phyloP scores from a whole-genome alignment of 75 land plant species.

The Pinus taeda region DNA sequence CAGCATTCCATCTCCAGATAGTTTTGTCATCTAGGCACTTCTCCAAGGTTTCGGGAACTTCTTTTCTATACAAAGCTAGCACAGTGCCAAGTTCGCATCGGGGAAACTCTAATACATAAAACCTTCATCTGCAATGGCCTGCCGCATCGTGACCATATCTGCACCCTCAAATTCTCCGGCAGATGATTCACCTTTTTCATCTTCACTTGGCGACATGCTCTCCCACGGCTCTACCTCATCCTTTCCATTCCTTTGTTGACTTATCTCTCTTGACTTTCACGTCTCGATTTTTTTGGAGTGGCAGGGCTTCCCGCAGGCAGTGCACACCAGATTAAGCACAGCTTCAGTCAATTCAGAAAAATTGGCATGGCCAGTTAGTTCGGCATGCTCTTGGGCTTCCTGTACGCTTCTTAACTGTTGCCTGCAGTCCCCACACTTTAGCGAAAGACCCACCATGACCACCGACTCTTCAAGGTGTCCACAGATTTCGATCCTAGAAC shows the following conservation, averaged over 20 bases:
- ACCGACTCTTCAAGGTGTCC: too few species aligned
- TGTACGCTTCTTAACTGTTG: too few species aligned
- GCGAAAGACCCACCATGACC: too few species aligned
- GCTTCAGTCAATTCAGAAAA: too few species aligned
- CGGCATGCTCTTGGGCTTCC: too few species aligned
- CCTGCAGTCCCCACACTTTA: too few species aligned
- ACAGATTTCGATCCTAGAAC: too few species aligned
- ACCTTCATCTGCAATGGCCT: constrained; percentile 16
- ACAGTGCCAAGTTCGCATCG: constrained; percentile 1
- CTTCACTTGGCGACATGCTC: background rate
- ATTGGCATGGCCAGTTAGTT: too few species aligned
- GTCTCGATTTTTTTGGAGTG: too few species aligned
- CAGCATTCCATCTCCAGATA: constrained; percentile 25
- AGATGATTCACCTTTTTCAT: constrained; percentile 9
- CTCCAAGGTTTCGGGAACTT: constrained; percentile 20
- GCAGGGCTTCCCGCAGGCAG: too few species aligned
- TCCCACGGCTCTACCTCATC: constrained; percentile 2
- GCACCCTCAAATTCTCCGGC: constrained; percentile 15
- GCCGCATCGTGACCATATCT: constrained; percentile 22
- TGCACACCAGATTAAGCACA: too few species aligned
- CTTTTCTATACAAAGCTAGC: constrained; percentile 14
- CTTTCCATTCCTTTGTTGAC: background rate
- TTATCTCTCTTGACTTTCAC: too few species aligned
- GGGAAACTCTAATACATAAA: constrained; percentile 17
- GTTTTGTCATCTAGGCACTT: constrained; percentile 28